Evolutionary conservation across 225 moss, liverwort and hornwort genomes (phyloP).

Genomic region (Pseudisothecium myosuroides): DNA sequence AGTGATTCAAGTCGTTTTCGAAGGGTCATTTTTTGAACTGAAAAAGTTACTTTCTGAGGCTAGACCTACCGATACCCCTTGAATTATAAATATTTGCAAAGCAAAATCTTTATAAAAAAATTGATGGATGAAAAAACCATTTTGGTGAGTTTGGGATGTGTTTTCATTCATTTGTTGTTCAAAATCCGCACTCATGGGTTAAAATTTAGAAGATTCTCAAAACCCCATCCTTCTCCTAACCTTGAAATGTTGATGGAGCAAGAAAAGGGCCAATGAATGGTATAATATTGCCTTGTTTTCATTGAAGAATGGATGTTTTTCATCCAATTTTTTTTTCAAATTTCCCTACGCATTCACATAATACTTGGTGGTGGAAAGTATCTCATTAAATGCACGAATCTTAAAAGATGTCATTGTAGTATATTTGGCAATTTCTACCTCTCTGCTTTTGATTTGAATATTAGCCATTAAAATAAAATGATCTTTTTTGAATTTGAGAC

Average conservation of each 20-base stretch:
- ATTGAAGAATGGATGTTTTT: not conserved
- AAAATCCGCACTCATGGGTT: no score
- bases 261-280: not conserved
- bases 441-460: not conserved
- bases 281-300: not conserved
- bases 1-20: no score
- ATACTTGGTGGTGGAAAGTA: rapidly evolving
- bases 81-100: no score
- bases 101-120: no score
- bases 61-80: no score
- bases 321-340: no score
- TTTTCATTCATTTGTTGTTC: no score
- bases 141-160: no score
- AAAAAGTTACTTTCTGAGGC: no score
- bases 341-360: rapidly evolving
- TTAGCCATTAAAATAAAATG: not conserved
- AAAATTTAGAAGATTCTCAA: not conserved
- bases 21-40: no score
- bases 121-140: no score
- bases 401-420: not conserved
- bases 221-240: rapidly evolving
- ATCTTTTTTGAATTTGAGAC: not conserved
- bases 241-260: not conserved
- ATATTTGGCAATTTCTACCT: not conserved
- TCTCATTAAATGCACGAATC: rapidly evolving